phyloP scores from a whole-genome alignment of 129 eudicot species.

The Kitagawia praeruptora region DNA sequence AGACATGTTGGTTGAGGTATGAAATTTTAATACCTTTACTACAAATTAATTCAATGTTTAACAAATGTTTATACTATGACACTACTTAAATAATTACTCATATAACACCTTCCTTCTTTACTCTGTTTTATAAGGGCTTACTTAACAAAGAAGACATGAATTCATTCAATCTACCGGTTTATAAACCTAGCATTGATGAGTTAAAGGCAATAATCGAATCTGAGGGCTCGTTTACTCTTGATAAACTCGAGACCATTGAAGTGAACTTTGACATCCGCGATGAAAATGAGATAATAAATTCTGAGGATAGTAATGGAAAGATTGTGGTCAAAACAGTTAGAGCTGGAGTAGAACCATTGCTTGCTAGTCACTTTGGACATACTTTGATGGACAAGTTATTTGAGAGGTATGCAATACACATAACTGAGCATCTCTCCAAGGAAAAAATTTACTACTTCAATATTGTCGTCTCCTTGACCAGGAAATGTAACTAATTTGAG shows the following conservation, averaged over 20 bases:
- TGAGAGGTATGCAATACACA: background rate
- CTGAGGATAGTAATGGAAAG: background rate
- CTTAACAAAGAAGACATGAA: background rate
- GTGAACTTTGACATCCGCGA: background rate
- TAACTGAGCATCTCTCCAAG: background rate
- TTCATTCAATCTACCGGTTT: background rate
- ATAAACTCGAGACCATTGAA: background rate
- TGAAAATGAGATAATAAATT: background rate
- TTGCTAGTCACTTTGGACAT: background rate
- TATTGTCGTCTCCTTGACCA: background rate
- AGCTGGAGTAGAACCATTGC: background rate
- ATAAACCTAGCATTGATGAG: background rate
- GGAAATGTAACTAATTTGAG: background rate
- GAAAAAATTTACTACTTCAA: background rate
- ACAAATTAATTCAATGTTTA: too few relatives aligned
- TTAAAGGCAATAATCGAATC: background rate
- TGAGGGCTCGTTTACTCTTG: background rate
- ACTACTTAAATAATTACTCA: too few relatives aligned
- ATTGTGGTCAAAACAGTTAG: background rate
- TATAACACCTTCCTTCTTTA: too few relatives aligned
- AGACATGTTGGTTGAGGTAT: constrained; percentile 25
- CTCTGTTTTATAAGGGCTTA: background rate
- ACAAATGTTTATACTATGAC: too few relatives aligned
- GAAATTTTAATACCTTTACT: too few relatives aligned
- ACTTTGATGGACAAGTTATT: background rate